Conservation (phyloP, 2,329 filamentous ascomycete genomes). For the Alternaria hordeiaustralica region DNA sequence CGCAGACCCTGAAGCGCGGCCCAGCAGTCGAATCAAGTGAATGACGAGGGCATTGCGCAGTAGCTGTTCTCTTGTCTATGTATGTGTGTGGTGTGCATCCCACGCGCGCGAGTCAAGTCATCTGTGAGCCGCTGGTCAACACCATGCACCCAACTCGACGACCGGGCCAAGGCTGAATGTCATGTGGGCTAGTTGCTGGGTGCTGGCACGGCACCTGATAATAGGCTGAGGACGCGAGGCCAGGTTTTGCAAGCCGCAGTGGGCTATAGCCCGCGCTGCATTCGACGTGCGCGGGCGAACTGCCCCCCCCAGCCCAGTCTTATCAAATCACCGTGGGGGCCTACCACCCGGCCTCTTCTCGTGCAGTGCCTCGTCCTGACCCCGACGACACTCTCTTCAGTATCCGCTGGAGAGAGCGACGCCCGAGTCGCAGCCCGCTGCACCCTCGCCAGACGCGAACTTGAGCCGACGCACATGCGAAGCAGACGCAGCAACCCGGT, state of each 20-base stretch:
- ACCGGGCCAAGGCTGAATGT: not conserved
- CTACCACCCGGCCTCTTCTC: conserved; percentile 13
- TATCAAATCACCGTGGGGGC: conserved; percentile 27
- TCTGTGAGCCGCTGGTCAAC: conserved; percentile 2
- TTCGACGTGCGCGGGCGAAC: conserved; percentile 13
- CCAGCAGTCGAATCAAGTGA: not conserved
- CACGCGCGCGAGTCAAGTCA: conserved; percentile 7
- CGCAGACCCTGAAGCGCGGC: not conserved
- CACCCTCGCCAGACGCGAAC: not conserved
- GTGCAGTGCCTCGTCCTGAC: conserved; percentile 11
- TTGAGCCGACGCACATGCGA: conserved; percentile 5
- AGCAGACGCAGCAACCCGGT: conserved; percentile 1
- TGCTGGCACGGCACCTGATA: conserved; percentile 4
- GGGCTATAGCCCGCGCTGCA: conserved; percentile 1
- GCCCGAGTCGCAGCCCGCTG: not conserved
- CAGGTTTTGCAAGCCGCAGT: conserved; percentile 5
- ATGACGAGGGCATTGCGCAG: conserved; percentile 1
- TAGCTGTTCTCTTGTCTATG: not conserved
- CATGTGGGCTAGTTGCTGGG: conserved; percentile 1
- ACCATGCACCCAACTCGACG: not conserved
- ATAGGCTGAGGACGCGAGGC: conserved; percentile 6
- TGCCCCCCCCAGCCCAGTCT: conserved; percentile 6
- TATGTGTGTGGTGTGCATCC: not conserved
- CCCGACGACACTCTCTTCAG: conserved; percentile 13
- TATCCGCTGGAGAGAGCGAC: conserved; percentile 7